Evolutionary conservation across 1,139 yeast species (phyloP).

Genomic region (Nakaseomyces glabratus): DNA sequence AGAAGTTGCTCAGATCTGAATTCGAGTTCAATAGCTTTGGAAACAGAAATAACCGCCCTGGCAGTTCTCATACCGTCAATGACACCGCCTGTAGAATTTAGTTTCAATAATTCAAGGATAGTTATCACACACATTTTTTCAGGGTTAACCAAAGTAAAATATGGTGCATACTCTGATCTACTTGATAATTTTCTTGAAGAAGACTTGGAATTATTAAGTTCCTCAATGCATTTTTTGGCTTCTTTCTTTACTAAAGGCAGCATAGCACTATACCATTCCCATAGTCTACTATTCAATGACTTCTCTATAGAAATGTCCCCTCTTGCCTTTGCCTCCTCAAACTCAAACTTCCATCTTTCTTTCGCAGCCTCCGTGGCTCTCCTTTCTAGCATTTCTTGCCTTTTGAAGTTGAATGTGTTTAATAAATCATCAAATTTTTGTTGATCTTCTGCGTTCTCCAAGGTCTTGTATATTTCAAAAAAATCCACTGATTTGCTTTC

Average conservation of each 20-base stretch:
- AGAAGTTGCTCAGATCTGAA: conserved; percentile 60
- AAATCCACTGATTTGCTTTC: conserved; percentile 45
- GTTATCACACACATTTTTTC: conserved; percentile 79
- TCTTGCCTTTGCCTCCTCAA: conserved; percentile 56
- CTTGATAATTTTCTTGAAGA: conserved; percentile 9
- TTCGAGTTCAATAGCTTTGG: conserved; percentile 78
- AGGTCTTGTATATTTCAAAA: conserved; percentile 49
- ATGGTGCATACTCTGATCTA: conserved; percentile 66
- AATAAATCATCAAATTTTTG: conserved; percentile 52
- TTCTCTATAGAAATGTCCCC: conserved; percentile 52
- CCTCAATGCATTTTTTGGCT: conserved; percentile 18
- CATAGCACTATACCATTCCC: conserved; percentile 66
- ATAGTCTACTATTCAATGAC: conserved; percentile 62
- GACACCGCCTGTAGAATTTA: conserved; percentile 67
- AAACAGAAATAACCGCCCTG: conserved; percentile 71
- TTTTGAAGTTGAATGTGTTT: conserved; percentile 58
- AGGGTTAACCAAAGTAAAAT: conserved; percentile 57
- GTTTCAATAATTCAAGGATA: conserved; percentile 68
- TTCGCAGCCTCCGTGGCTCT: conserved; percentile 79
- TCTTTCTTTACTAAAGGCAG: conserved; percentile 54
- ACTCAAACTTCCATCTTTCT: conserved; percentile 80
- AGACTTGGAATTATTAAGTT: conserved; percentile 1
- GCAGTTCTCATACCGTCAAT: conserved; percentile 83
- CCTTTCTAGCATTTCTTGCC: conserved; percentile 70
- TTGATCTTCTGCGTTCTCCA: conserved; percentile 46